phyloP scores from a whole-genome alignment of 345 rosid species.

The Aegle marmelos region DNA sequence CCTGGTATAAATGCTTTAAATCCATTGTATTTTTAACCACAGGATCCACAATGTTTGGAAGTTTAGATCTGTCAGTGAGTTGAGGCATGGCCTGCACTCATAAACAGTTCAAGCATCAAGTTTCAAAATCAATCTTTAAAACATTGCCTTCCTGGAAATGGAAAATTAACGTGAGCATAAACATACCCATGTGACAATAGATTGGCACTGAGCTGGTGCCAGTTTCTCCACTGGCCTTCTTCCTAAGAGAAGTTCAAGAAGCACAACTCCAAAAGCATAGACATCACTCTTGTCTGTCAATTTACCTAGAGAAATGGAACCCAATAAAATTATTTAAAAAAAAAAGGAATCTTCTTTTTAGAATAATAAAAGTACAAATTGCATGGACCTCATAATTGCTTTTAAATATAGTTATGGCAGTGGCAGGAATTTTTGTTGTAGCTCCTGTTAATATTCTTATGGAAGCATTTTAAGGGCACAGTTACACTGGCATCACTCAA shows the following conservation, averaged over 20 bases:
- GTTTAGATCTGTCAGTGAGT: constrained; percentile 82
- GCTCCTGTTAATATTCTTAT: neutral
- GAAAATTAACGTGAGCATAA: neutral
- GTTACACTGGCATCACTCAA: neutral
- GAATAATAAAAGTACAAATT: neutral
- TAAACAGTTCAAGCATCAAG: constrained; percentile 8
- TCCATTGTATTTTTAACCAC: constrained; percentile 73
- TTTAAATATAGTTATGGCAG: neutral
- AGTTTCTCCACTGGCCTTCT: constrained; percentile 86
- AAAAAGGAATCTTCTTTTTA: neutral
- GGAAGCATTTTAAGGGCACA: neutral
- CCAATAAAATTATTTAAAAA: neutral
- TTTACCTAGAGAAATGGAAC: constrained; percentile 45
- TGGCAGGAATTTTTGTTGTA: no score
- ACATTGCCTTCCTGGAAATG: neutral
- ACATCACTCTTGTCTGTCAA: constrained; percentile 97
- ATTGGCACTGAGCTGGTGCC: constrained; percentile 84
- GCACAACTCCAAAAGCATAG: constrained; percentile 94
- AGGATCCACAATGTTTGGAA: constrained; percentile 84
- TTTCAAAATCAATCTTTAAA: neutral
- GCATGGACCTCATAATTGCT: neutral
- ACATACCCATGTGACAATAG: constrained; percentile 91
- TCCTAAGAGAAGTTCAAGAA: constrained; percentile 84
- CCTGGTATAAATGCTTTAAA: constrained; percentile 91
- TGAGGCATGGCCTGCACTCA: constrained; percentile 95